Evolutionary conservation across 2,329 filamentous ascomycete genomes (phyloP).

Genomic region (Aspergillus sp.): DNA sequence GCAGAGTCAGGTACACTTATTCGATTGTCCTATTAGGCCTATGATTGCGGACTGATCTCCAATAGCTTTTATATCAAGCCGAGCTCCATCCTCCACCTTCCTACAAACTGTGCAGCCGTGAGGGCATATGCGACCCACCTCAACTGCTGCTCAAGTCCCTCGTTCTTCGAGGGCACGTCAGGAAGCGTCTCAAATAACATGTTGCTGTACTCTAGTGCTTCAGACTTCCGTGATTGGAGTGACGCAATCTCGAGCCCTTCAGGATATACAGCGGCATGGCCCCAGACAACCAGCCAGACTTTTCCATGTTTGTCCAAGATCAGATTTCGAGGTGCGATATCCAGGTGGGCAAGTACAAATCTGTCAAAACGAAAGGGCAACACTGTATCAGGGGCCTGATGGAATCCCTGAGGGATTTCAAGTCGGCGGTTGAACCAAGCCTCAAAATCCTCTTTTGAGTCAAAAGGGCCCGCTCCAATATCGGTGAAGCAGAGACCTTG

Average conservation of each 20-base stretch:
- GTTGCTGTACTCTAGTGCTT: constrained; percentile 14
- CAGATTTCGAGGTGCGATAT: constrained; percentile 16
- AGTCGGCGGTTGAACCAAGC: constrained; percentile 17
- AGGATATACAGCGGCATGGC: constrained; percentile 17
- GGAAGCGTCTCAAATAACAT: constrained; percentile 15
- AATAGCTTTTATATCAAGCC: neutral
- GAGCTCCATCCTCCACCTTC: neutral
- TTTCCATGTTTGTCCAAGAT: constrained; percentile 12
- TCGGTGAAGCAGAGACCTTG: constrained; percentile 13
- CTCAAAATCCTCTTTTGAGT: constrained; percentile 9
- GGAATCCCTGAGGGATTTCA: constrained; percentile 14
- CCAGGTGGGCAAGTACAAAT: constrained; percentile 13
- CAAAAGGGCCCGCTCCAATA: constrained; percentile 16
- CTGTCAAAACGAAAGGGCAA: constrained; percentile 15
- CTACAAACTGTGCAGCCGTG: constrained; percentile 8
- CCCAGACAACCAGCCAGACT: constrained; percentile 20
- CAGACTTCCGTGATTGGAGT: constrained; percentile 13
- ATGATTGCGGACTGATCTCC: neutral
- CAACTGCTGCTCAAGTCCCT: constrained; percentile 11
- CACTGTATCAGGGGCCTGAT: constrained; percentile 13
- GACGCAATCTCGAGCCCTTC: constrained; percentile 17
- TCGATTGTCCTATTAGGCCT: too few species aligned
- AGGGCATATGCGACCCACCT: constrained; percentile 9
- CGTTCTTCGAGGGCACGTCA: constrained; percentile 8
- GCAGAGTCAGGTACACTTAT: too few species aligned